These are phyloP conservation scores for Pyrus hybrid DNA, from an alignment of 331 rosid species.

Conservation along the genomic window DNA sequence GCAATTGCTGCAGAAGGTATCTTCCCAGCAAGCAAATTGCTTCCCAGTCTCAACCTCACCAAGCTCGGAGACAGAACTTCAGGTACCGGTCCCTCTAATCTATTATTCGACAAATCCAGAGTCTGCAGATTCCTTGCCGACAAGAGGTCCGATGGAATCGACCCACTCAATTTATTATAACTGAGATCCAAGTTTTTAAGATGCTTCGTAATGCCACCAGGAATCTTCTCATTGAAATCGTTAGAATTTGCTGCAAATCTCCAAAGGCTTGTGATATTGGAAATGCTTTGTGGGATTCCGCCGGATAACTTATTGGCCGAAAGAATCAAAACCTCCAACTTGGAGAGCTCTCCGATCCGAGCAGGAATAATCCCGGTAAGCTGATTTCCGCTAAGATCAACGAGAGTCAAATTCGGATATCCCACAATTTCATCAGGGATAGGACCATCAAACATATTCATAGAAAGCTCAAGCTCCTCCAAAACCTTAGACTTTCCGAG, in stretches of 20 bases:
- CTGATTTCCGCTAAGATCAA: slow-evolving; percentile 29
- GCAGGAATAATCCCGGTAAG: slow-evolving; percentile 41
- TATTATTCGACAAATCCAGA: slow-evolving; percentile 59
- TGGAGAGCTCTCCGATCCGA: slow-evolving; percentile 42
- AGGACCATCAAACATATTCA: slow-evolving; percentile 15
- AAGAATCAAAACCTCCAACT: slow-evolving; percentile 49
- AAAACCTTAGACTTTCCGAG: slow-evolving; percentile 33
- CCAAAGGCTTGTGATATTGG: slow-evolving; percentile 27
- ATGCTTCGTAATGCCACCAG: slow-evolving; percentile 34
- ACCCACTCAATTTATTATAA: slow-evolving; percentile 28
- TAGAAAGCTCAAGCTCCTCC: slow-evolving; percentile 36
- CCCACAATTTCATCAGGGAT: slow-evolving; percentile 38
- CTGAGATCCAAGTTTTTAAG: slow-evolving; percentile 61
- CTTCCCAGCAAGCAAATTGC: slow-evolving; percentile 36
- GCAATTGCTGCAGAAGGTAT: slow-evolving; percentile 25
- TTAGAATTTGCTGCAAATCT: slow-evolving; percentile 70
- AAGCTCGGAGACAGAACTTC: slow-evolving; percentile 28
- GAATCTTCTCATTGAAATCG: slow-evolving; percentile 30
- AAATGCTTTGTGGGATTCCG: slow-evolving; percentile 36
- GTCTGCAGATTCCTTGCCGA: slow-evolving; percentile 24
- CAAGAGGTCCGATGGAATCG: slow-evolving; percentile 49
- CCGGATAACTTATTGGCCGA: slow-evolving; percentile 42
- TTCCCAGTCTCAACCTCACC: slow-evolving; percentile 65
- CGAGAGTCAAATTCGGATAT: slow-evolving; percentile 28
- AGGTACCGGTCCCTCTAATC: slow-evolving; percentile 37